Conservation (phyloP, 2,329 filamentous ascomycete genomes). For the Penicillium brevicompactum region DNA sequence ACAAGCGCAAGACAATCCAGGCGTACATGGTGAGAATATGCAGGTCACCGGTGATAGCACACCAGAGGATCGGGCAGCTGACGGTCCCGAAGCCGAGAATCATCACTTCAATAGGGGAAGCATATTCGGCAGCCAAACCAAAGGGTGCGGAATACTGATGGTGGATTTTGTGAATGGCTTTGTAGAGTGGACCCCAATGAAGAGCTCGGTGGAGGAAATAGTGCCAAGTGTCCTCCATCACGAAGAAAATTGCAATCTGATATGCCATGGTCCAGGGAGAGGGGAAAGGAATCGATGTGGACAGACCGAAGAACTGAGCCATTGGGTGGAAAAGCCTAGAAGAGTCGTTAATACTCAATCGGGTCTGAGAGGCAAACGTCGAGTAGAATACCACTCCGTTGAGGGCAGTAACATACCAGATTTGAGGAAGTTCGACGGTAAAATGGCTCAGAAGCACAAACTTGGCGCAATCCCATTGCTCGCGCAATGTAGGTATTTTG, state of each 20-base stretch:
- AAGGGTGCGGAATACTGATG: slow-evolving; percentile 98
- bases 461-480: slow-evolving; percentile 92
- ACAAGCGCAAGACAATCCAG: slow-evolving; percentile 90
- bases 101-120: slow-evolving; percentile 96
- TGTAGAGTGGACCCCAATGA: slow-evolving; percentile 95
- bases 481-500: slow-evolving; percentile 88
- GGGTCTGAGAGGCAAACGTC: too few relatives aligned
- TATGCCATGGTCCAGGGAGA: slow-evolving; percentile 80
- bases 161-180: slow-evolving; percentile 97
- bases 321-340: slow-evolving; percentile 86
- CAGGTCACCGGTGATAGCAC: slow-evolving; percentile 77
- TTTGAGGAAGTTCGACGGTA: slow-evolving; percentile 96
- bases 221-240: slow-evolving; percentile 96
- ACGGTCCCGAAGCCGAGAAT: slow-evolving; percentile 87
- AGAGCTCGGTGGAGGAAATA: slow-evolving; percentile 94
- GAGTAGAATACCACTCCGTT: too few relatives aligned
- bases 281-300: slow-evolving; percentile 88
- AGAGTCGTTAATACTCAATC: too few relatives aligned
- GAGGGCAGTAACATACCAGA: slow-evolving; percentile 62
- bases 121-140: slow-evolving; percentile 94
- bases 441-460: slow-evolving; percentile 94
- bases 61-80: slow-evolving; percentile 79
- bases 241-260: slow-evolving; percentile 92
- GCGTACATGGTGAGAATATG: slow-evolving; percentile 97
- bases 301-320: slow-evolving; percentile 87